Base-by-base conservation (phyloP, 768 basidiomycete genomes). In the Gymnopilus junonius region DNA sequence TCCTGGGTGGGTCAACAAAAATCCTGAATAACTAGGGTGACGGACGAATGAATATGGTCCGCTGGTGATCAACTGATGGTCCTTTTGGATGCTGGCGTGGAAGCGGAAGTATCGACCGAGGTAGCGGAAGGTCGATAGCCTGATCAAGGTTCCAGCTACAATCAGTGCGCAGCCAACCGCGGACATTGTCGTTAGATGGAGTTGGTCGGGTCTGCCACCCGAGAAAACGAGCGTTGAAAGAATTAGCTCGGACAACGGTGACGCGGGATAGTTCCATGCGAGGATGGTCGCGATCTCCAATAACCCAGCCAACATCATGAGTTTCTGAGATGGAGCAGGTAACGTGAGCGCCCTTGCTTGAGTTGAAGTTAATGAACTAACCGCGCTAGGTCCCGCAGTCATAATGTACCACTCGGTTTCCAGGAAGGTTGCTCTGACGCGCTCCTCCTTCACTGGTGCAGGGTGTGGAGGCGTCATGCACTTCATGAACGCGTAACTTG, bases 41-140 rank as follows among this genome's bases (percentile, higher is more conserved):
- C 82, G 76, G 8, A 81, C 79, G 21, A 75, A 54, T 4, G 77
- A 61, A 65, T 84, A 83, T 2, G 80, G 83, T 1, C 82, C 82
- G 6, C 71, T 76, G 1, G 76, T 79, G 1, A 83, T 71, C 12
- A 85, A 71, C 53, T 67, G 68, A 59, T 84, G 83, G 56, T 79
- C 71, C 27, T 72, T 68, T 45, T 75, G 76, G 20, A 83, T 79
- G 69, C 75, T 77, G 25, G 63, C 59, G 17, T 70, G 61, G 54
- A 62, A 68, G 1, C 59, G 63, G 43, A 68, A 70, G 40, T 67
- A 67, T 8, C 60, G 59, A 2, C 69, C 65, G 4, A 70, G 34
- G 20, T 58, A 43, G 11, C 55, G 61, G 37, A 61, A 54, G 59
- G 54, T 23, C 29, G 31, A n/a, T 29, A 31, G 14, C 15, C 48